phyloP scores from a whole-genome alignment of 768 basidiomycete genomes.

The Rhizopogon vesiculosus region DNA sequence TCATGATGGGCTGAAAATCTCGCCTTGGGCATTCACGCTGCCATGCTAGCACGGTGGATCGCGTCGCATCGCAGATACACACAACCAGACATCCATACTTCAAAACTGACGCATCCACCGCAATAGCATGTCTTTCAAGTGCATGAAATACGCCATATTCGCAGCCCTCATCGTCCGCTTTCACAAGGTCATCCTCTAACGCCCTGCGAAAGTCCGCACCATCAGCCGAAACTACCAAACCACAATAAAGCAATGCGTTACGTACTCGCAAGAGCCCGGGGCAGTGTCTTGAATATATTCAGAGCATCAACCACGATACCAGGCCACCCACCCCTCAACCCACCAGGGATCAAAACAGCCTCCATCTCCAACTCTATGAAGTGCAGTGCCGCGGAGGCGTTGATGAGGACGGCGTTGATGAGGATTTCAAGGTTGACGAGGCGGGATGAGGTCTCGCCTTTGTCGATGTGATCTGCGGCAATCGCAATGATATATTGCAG shows the following conservation, averaged over 20 bases:
- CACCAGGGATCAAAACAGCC: slow-evolving; percentile 48
- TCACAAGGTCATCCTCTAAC: slow-evolving; percentile 48
- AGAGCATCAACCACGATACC: slow-evolving; percentile 68
- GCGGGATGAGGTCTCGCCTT: slow-evolving; percentile 57
- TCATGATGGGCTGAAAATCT: too few relatives aligned
- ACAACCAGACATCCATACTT: too few relatives aligned
- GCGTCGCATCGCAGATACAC: too few relatives aligned
- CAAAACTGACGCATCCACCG: too few relatives aligned
- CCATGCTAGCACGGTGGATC: too few relatives aligned
- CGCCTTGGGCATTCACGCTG: too few relatives aligned
- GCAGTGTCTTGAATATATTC: slow-evolving; percentile 73
- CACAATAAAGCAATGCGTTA: slow-evolving; percentile 5
- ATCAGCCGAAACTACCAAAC: background rate
- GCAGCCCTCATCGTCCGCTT: slow-evolving; percentile 7
- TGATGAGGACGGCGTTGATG: slow-evolving; percentile 80
- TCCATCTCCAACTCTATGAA: slow-evolving; percentile 80
- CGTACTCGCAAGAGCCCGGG: slow-evolving; percentile 71
- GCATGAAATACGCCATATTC: too few relatives aligned
- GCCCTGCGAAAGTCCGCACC: slow-evolving; percentile 31
- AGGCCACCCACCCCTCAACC: slow-evolving; percentile 67
- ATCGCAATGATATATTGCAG: slow-evolving; percentile 63
- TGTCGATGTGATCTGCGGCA: slow-evolving; percentile 54
- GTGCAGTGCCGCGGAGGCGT: slow-evolving; percentile 70
- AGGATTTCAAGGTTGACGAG: slow-evolving; percentile 82
- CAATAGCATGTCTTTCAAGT: too few relatives aligned